These are phyloP conservation scores for Allium fistulosum DNA, from an alignment of 106 monocot genomes.

Conservation along the genomic window DNA sequence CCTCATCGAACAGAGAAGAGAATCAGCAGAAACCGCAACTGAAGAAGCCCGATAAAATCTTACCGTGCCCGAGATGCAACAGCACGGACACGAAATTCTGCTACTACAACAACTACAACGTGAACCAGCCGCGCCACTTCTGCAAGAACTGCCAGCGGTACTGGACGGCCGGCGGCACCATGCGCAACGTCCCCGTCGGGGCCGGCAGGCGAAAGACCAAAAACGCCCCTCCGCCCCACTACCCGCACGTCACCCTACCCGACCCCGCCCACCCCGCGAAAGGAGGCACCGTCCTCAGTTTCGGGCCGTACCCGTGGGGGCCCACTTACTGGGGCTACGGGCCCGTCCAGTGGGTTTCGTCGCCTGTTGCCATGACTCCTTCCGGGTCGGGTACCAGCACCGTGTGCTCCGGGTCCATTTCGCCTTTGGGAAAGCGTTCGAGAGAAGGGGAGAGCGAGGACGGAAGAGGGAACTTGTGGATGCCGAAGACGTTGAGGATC, in stretches of 20 bases:
- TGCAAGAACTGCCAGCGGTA: slow-evolving; percentile 95
- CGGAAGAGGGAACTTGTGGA: slow-evolving; percentile 10
- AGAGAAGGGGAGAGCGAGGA: slow-evolving; percentile 26
- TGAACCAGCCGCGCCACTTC: slow-evolving; percentile 90
- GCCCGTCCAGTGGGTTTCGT: slow-evolving; percentile 20
- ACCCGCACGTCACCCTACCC: slow-evolving; percentile 3
- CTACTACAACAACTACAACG: slow-evolving; percentile 96
- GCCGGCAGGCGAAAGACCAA: slow-evolving; percentile 87
- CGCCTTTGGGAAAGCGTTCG: slow-evolving; percentile 52
- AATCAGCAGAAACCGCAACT: slow-evolving; percentile 10
- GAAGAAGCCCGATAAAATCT: slow-evolving; percentile 70
- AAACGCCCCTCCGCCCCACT: slow-evolving; percentile 14
- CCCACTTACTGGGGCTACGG: slow-evolving; percentile 47
- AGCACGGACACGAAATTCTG: slow-evolving; percentile 88
- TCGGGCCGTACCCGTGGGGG: slow-evolving; percentile 39
- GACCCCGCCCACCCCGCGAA: slow-evolving; percentile 9
- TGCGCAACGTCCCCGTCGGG: slow-evolving; percentile 84
- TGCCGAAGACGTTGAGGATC: slow-evolving; percentile 26
- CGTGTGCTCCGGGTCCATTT: slow-evolving; percentile 5
- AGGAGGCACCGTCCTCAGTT: slow-evolving; percentile 35
- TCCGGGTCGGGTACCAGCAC: neutral
- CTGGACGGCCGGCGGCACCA: slow-evolving; percentile 89
- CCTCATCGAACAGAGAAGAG: slow-evolving; percentile 4
- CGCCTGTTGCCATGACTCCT: slow-evolving; percentile 1
- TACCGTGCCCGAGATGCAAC: slow-evolving; percentile 77